A percentile compares a stretch with the other conserved stretches of the same genome.
phyloP scores from a whole-genome alignment of 208 protist genomes.

The Trypanosoma mega region DNA sequence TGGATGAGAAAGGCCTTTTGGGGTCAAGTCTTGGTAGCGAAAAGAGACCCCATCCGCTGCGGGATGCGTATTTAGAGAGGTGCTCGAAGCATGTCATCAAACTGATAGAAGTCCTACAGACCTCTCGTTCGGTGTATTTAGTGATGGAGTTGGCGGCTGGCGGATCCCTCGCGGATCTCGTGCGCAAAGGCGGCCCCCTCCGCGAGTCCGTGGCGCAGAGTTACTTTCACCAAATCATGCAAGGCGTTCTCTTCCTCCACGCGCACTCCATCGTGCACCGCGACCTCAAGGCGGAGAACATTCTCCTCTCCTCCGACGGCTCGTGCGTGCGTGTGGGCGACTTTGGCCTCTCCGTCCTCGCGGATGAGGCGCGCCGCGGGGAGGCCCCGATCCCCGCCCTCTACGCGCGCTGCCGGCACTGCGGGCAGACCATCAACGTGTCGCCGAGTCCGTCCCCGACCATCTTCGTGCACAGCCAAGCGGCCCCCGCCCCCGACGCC shows the following conservation, averaged over 20 bases:
- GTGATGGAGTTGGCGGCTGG: conserved; percentile 39
- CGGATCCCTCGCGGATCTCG: conserved; percentile 17
- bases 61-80: too few species aligned
- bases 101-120: conserved; percentile 32
- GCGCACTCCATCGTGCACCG: conserved; percentile 30
- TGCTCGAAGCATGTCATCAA: conserved; percentile 23
- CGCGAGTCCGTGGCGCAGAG: conserved; percentile 54
- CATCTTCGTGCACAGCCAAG: conserved; percentile 25
- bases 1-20: too few species aligned
- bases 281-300: too few species aligned
- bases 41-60: too few species aligned
- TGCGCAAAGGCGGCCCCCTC: conserved; percentile 32
- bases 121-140: conserved; percentile 29
- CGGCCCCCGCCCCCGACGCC: conserved; percentile 21
- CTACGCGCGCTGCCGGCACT: conserved; percentile 12
- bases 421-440: conserved; percentile 1
- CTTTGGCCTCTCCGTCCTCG: conserved; percentile 80
- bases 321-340: conserved; percentile 66
- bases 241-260: conserved; percentile 79
- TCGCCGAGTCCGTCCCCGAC: conserved; percentile 6
- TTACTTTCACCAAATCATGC: conserved; percentile 89
- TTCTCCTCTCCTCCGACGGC: conserved; percentile 74
- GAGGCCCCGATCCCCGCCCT: not conserved
- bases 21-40: too few species aligned
- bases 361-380: not conserved